Base-by-base conservation (phyloP, 2,329 filamentous ascomycete genomes). In the Tothia fuscella region DNA sequence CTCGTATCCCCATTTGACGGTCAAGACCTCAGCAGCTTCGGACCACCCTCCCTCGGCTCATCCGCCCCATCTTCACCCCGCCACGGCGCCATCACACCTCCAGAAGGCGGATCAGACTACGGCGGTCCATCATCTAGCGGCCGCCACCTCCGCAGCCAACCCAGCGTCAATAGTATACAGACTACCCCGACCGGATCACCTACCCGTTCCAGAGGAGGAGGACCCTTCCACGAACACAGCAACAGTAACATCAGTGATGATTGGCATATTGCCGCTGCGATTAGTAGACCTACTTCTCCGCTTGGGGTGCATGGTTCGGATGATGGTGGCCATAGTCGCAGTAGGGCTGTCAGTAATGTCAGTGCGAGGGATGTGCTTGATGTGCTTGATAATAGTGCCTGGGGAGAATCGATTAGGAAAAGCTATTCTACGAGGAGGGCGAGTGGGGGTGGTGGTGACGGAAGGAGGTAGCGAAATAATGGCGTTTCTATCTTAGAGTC, bases 381-480 rank as follows among this genome's bases (percentile, higher is more conserved):
- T 50, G 82, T 91, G 56, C 71, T 96, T 42, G 85, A 91, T 53
- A 83, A 89, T 54, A 91, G 85, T 14, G 80, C 83, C 13, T 96
- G 89, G 89, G 84, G 89, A 39, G 85, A 93, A 63, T 93, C 84
- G 66, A 87, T 95, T 49, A 72, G 87, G 48, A 74, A 86, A 47
- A 93, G 86, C 63, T 86, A 91, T 51, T 94, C 87, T 41, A 72
- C 68, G 53, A 34, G 43, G 17, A 34, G 40, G 24, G 17, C 37
- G 13, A 37, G 30, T 34, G 30, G 30, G 9, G 29, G 29, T 7
- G 21, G 31, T 19, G 30, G 39, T 17, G n/a, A 14, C n/a, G 19
- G 19, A 3, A 34, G 39, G 9, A 22, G 9, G n/a, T n/a, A n/a
- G n/a, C n/a, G n/a, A n/a, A n/a, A n/a, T n/a, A n/a, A n/a, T n/a